Evolutionary conservation across 1,139 yeast genomes (phyloP).

Genomic region (Pichia inconspicua): DNA sequence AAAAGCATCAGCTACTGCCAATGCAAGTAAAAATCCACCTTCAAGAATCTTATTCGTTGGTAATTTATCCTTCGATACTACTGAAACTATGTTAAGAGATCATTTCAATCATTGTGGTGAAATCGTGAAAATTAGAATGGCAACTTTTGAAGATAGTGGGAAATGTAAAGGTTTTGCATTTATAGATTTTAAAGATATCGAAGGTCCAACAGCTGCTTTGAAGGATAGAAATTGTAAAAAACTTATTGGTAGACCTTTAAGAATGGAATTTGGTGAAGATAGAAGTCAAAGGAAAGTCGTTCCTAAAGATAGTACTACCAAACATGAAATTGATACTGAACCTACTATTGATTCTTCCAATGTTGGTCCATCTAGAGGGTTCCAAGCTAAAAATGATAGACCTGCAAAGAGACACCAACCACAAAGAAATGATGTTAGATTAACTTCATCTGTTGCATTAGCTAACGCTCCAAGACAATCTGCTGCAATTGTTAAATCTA

Average conservation of each 20-base stretch:
- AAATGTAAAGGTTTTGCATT: constrained; percentile 97
- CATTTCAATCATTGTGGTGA: constrained; percentile 82
- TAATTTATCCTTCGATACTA: constrained; percentile 87
- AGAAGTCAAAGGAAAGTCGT: constrained; percentile 61
- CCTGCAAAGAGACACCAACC: constrained; percentile 10
- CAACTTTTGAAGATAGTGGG: constrained; percentile 92
- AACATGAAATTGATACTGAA: neutral
- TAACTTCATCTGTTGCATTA: constrained; percentile 79
- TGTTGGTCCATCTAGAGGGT: constrained; percentile 14
- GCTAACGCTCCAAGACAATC: constrained; percentile 87
- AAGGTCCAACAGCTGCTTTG: constrained; percentile 77
- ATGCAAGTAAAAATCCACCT: constrained; percentile 67
- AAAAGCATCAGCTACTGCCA: constrained; percentile 30
- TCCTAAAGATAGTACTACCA: constrained; percentile 9
- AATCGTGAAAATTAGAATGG: constrained; percentile 79
- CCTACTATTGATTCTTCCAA: constrained; percentile 9
- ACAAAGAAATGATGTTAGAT: constrained; percentile 35
- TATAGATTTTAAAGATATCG: constrained; percentile 73
- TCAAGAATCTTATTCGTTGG: constrained; percentile 88
- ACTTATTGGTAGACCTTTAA: constrained; percentile 64
- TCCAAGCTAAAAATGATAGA: constrained; percentile 20
- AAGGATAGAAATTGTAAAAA: constrained; percentile 62
- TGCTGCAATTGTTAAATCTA: constrained; percentile 80
- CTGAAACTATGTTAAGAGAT: constrained; percentile 64
- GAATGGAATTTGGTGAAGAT: constrained; percentile 94